Conservation (phyloP, 192 early-diverging fungal genomes). For the Coemansia sp. region DNA sequence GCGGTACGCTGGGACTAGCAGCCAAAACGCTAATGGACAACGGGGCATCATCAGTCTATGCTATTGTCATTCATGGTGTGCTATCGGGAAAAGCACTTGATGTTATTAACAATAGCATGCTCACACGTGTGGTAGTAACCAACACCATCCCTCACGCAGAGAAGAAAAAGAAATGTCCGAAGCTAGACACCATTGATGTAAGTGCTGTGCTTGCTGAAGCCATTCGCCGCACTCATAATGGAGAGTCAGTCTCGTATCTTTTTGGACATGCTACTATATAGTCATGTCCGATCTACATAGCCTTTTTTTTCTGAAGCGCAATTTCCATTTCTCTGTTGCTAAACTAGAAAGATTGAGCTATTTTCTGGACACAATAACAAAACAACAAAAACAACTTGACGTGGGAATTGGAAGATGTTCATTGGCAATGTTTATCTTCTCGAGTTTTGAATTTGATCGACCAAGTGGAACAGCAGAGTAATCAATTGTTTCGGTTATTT, state of each 20-base stretch:
- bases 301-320: not conserved
- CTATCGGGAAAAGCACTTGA: conserved; percentile 91
- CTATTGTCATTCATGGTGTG: conserved; percentile 94
- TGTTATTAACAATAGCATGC: conserved; percentile 73
- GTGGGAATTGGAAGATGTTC: not conserved
- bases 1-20: conserved; percentile 84
- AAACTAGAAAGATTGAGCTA: not conserved
- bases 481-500: no score
- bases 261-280: conserved; percentile 21
- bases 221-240: conserved; percentile 70
- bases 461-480: no score
- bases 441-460: no score
- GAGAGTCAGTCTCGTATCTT: conserved; percentile 67
- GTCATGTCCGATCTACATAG: conserved; percentile 15
- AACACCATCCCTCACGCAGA: conserved; percentile 82
- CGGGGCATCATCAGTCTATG: conserved; percentile 91
- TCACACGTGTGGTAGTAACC: conserved; percentile 76
- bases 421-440: not conserved
- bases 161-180: conserved; percentile 74
- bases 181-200: conserved; percentile 80
- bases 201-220: conserved; percentile 77
- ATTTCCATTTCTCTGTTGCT: not conserved
- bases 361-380: no score
- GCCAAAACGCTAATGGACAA: conserved; percentile 85
- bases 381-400: no score